Evolutionary conservation across 176 grass and related monocot genomes (phyloP).

Genomic region (Hordeum marinum): DNA sequence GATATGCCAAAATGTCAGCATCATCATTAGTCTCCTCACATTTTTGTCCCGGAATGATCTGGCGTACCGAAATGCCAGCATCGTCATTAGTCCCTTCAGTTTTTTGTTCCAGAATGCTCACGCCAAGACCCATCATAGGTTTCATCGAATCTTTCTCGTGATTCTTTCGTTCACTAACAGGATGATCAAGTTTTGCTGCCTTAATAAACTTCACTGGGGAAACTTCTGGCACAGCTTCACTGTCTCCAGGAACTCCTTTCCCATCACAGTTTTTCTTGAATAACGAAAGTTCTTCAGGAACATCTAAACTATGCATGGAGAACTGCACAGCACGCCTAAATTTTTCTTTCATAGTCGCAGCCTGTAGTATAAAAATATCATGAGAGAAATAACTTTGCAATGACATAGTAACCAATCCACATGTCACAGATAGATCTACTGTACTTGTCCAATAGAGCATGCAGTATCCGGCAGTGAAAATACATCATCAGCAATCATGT

Average conservation of each 20-base stretch:
- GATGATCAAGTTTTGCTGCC: conserved; percentile 12
- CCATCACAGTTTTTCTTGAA: conserved; percentile 37
- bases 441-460: conserved; percentile 72
- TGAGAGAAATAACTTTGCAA: not conserved
- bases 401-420: not conserved
- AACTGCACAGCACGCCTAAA: conserved; percentile 48
- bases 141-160: not conserved
- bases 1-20: conserved; percentile 23
- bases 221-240: conserved; percentile 9
- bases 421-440: not conserved
- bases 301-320: conserved; percentile 60
- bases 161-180: not conserved
- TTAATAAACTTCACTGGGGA: not conserved
- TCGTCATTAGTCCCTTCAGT: conserved; percentile 6
- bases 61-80: not conserved
- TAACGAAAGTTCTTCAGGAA: conserved; percentile 53
- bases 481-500: conserved; percentile 54
- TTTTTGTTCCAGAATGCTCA: conserved; percentile 7
- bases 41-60: conserved; percentile 2
- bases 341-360: not conserved
- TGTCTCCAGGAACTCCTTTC: conserved; percentile 17
- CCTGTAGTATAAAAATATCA: not conserved
- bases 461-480: conserved; percentile 45
- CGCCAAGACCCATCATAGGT: conserved; percentile 13
- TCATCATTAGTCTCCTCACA: conserved; percentile 6